Conservation (phyloP, 139 green algal species). For the Astrephomene gubernaculifera region DNA sequence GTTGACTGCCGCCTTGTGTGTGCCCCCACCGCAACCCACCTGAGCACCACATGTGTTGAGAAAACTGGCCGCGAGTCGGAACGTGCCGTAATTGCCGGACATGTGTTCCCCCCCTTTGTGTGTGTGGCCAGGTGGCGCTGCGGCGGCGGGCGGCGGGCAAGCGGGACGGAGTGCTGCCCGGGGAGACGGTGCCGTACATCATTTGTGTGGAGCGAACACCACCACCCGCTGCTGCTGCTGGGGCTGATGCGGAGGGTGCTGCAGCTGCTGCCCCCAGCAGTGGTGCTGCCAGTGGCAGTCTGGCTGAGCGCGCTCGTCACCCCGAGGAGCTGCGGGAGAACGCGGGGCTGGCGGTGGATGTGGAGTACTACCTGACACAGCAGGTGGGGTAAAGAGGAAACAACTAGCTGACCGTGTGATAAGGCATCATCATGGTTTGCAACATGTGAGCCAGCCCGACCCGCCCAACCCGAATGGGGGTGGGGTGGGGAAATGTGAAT, state of each 20-base stretch:
- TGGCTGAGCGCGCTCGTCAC: constrained; percentile 93
- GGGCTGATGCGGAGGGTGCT: not conserved
- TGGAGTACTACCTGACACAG: constrained; percentile 90
- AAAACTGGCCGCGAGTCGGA: no score
- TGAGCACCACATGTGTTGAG: no score
- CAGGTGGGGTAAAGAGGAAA: constrained; percentile 59
- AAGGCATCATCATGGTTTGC: no score
- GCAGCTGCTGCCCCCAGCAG: not conserved
- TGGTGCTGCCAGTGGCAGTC: constrained; percentile 38
- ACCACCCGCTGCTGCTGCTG: not conserved
- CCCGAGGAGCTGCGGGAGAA: constrained; percentile 88
- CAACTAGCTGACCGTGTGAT: no score
- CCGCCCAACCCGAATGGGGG: no score
- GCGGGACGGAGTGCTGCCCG: constrained; percentile 83
- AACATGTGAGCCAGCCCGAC: no score
- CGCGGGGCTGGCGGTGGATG: constrained; percentile 77
- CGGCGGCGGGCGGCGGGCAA: constrained; percentile 77
- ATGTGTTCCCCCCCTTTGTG: not conserved
- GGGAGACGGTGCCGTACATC: constrained; percentile 97
- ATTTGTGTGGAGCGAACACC: constrained; percentile 81
- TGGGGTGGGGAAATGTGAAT: no score
- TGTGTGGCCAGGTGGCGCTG: constrained; percentile 89
- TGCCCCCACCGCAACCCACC: no score
- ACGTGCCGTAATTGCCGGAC: no score
- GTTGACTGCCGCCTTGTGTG: no score